Evolutionary conservation across 257 asterid genomes (phyloP).

Genomic region (Solanum okadae): DNA sequence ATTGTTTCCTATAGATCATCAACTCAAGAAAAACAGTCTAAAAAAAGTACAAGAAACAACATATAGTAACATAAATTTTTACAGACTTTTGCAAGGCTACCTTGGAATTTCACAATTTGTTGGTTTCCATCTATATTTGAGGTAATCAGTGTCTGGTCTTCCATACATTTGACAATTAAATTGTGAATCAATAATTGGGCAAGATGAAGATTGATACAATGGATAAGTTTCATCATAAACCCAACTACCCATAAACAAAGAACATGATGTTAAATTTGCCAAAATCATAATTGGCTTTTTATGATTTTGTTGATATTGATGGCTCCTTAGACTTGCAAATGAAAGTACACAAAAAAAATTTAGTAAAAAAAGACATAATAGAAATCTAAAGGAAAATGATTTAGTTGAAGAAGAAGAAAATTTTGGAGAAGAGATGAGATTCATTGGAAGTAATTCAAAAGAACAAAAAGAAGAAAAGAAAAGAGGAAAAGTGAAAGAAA

Average conservation of each 20-base stretch:
- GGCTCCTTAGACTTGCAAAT: slow-evolving; percentile 24
- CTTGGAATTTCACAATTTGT: slow-evolving; percentile 66
- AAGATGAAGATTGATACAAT: slow-evolving; percentile 46
- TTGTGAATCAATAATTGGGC: slow-evolving; percentile 63
- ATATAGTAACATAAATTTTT: neutral
- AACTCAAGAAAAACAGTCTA: neutral
- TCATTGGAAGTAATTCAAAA: neutral
- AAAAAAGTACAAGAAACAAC: neutral
- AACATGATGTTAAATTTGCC: slow-evolving; percentile 46
- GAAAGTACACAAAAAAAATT: slow-evolving; percentile 16
- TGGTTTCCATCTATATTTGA: slow-evolving; percentile 86
- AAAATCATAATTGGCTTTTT: slow-evolving; percentile 27
- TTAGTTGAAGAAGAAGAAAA: slow-evolving; percentile 23
- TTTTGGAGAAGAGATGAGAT: slow-evolving; percentile 1
- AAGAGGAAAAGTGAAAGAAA: neutral
- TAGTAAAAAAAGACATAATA: slow-evolving; percentile 19
- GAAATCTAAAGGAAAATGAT: slow-evolving; percentile 10
- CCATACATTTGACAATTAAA: slow-evolving; percentile 81
- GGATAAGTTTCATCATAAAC: slow-evolving; percentile 63
- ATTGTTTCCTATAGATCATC: neutral
- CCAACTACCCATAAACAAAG: slow-evolving; percentile 75
- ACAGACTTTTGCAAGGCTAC: neutral
- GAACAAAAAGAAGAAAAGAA: neutral
- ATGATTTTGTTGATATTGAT: slow-evolving; percentile 9
- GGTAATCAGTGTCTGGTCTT: slow-evolving; percentile 80